Base-by-base conservation (phyloP, 495 filamentous ascomycete species). In the Neohortaea acidophila region DNA sequence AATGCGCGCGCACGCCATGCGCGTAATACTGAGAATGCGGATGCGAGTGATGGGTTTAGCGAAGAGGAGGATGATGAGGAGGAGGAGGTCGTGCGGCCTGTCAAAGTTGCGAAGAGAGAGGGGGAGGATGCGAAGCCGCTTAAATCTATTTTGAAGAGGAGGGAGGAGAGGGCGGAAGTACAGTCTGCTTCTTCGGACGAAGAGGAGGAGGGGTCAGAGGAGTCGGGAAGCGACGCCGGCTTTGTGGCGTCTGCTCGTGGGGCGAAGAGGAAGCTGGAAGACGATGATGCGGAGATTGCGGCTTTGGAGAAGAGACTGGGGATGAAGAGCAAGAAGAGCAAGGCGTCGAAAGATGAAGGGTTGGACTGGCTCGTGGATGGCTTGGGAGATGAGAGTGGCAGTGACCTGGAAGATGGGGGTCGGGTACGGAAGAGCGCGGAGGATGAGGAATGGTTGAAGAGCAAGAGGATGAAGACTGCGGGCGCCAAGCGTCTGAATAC, bases 221-320 rank as follows among this genome's bases (percentile, higher is more conserved):
- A n/a, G n/a, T n/a, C n/a, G n/a, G n/a, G n/a, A n/a, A 30, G 43
- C 29, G 12, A 35, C 18, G 15, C 36, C 39, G n/a, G n/a, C n/a
- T n/a, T n/a, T n/a, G n/a, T 19, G 26, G 44, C 15, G 44, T 41
- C 8, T 33, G n/a, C 41, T 20, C 34, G 66, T 38, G 62, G 61
- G 0, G 63, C 79, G 1, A 74, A 71, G 54, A 68, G 75, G 4
- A 77, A 70, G 44, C 59, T 96, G 15, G 63, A 60, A 0, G 60
- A 75, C 36, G 89, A 96, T 39, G 83, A 94, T 49, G 75, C 72
- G 2, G 82, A 94, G 44, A 94, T 97, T 51, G 76, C 79, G 12
- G 81, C 75, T 7, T 57, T 94, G 40, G 91, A 97, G 60, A 83
- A 76, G 61, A 91, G 81, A 51, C 65, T 97, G 25, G 86, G 86